Conservation (phyloP, 2,329 filamentous ascomycete genomes). For the Aaosphaeria pasadenensis region DNA sequence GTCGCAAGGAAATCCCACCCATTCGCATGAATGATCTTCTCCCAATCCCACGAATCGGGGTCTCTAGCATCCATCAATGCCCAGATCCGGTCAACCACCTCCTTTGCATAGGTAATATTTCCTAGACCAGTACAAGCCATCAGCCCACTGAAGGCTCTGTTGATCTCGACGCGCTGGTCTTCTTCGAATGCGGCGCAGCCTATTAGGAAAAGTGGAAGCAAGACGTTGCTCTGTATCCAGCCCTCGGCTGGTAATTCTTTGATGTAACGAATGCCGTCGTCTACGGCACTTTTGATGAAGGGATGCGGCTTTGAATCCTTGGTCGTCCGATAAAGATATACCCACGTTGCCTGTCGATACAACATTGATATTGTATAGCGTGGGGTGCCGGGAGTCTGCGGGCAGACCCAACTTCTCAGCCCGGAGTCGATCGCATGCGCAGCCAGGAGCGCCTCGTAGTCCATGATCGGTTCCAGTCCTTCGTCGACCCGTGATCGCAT, state of each 20-base stretch:
- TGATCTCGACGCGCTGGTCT: conserved; percentile 55
- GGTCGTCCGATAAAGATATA: conserved; percentile 62
- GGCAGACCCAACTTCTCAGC: conserved; percentile 71
- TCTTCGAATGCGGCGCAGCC: conserved; percentile 59
- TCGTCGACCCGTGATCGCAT: conserved; percentile 66
- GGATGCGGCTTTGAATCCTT: conserved; percentile 54
- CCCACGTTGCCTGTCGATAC: conserved; percentile 62
- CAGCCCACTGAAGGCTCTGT: conserved; percentile 52
- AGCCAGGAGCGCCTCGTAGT: conserved; percentile 69
- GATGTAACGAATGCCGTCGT: conserved; percentile 57
- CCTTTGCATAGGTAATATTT: conserved; percentile 56
- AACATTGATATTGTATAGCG: conserved; percentile 58
- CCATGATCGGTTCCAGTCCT: conserved; percentile 64
- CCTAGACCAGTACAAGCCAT: conserved; percentile 56
- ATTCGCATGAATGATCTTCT: conserved; percentile 56
- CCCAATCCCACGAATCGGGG: conserved; percentile 62
- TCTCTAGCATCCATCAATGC: conserved; percentile 57
- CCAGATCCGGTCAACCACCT: conserved; percentile 58
- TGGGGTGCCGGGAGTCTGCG: conserved; percentile 49
- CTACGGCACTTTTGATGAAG: conserved; percentile 56
- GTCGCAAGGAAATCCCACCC: conserved; percentile 62
- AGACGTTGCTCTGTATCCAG: conserved; percentile 56
- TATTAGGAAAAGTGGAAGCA: conserved; percentile 61
- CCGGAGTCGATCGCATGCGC: conserved; percentile 73
- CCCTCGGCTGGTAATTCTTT: conserved; percentile 53